Evolutionary conservation across 2,329 filamentous ascomycete genomes (phyloP), one percentile per base, ranked within the genome.

Genomic region (Epichloe baconii): DNA sequence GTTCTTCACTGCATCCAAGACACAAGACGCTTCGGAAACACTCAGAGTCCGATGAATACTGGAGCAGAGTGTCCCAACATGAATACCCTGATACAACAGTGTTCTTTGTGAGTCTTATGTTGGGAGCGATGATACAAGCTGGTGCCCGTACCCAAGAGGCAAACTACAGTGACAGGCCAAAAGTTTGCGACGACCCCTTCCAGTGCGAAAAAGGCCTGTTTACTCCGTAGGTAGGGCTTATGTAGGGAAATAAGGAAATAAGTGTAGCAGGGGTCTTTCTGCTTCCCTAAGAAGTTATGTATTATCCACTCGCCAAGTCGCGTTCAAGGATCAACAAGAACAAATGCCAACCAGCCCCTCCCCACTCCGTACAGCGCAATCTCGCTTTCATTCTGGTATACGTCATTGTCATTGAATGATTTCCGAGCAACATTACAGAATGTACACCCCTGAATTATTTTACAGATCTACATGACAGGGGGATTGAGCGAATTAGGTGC

Each of bases 381-480:
- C 46, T 52, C 50, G 42, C 46, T 47, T 45, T 12, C 38, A 37
- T 45, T 23, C 37, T 21, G 36, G 47, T 38, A 50, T 21, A 48
- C 53, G 50, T 54, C 53, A 54, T 54, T 46, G 41, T 52, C 47
- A 47, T 37, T 26, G 15, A n/a, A 41, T n/a, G 35, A 37, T 35
- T 44, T 49, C 26, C 47, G 38, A 23, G 47, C 26, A 2, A 36
- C 17, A 12, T 43, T 23, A 23, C 21, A 23, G 21, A 1, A 23
- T 17, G 47, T 38, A 50, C 23, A 23, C 23, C 23, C 23, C 23
- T 23, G 23, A 23, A 23, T 23, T 23, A 23, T 6, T 6, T 23
- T 5, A 23, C 23, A 23, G 5, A 23, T 23, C 23, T 23, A 6
- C 23, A 5, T 23, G 23, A 21, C 19, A 21, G 19, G 19, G 19